A percentile compares a stretch with the other conserved stretches of the same genome.
These are phyloP conservation scores for Kodamaea kakaduensis DNA, from an alignment of 805 yeast genomes.

Conservation along the genomic window DNA sequence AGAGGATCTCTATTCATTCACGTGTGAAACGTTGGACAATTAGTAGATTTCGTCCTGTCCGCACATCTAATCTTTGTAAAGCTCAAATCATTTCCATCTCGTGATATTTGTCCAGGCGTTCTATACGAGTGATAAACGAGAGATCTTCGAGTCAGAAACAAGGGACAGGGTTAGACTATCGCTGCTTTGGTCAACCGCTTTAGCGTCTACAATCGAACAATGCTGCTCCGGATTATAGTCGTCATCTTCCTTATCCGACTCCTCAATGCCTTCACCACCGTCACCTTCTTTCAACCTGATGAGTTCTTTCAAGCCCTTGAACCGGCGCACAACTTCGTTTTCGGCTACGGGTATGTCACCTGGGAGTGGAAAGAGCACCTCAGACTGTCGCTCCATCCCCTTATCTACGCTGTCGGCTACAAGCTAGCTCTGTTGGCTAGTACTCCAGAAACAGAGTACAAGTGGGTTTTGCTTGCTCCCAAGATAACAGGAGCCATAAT, in stretches of 20 bases:
- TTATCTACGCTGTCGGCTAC: slow-evolving; percentile 52
- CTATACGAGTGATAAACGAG: too few species aligned
- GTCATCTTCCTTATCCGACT: slow-evolving; percentile 41
- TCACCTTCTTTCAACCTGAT: slow-evolving; percentile 92
- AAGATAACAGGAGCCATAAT: slow-evolving; percentile 64
- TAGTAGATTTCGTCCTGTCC: too few species aligned
- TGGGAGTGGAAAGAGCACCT: slow-evolving; percentile 91
- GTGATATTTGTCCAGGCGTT: too few species aligned
- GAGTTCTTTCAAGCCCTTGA: slow-evolving; percentile 92
- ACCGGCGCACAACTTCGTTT: slow-evolving; percentile 76
- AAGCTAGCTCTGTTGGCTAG: slow-evolving; percentile 22
- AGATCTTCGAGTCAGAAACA: too few species aligned
- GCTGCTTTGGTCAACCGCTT: too few species aligned
- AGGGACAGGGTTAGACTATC: too few species aligned
- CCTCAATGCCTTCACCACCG: slow-evolving; percentile 57
- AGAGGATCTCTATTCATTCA: too few species aligned
- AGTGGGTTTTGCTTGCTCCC: slow-evolving; percentile 48
- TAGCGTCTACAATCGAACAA: too few species aligned
- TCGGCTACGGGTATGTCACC: slow-evolving; percentile 77
- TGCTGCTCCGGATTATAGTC: too few species aligned
- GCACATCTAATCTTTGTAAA: too few species aligned
- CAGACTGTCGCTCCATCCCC: slow-evolving; percentile 77
- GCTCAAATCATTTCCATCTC: too few species aligned
- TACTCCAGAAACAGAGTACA: slow-evolving; percentile 18
- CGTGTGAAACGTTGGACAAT: too few species aligned